These are phyloP conservation scores for Geotrichum candidum DNA, from an alignment of 1,139 yeast species.

Conservation along the genomic window DNA sequence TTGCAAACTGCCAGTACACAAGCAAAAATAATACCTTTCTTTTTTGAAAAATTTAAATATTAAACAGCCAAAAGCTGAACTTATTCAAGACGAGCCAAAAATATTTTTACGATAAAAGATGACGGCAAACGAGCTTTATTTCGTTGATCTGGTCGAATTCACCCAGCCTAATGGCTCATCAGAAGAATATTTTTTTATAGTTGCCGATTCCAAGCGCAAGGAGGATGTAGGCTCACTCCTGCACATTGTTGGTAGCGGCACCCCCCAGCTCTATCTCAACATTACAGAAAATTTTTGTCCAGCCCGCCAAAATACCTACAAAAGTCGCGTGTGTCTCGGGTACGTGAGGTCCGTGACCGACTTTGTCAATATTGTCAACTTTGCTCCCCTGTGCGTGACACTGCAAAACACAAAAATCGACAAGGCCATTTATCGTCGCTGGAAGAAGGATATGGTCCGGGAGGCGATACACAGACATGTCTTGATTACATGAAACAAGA, in stretches of 20 bases:
- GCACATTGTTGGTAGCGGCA: conserved; percentile 17
- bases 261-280: conserved; percentile 10
- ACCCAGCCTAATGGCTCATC: conserved; percentile 1
- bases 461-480: conserved; percentile 8
- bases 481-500: neutral
- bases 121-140: conserved; percentile 13
- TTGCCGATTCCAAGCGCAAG: conserved; percentile 2
- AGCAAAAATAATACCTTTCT: too few relatives aligned
- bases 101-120: neutral
- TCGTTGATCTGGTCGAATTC: conserved; percentile 11
- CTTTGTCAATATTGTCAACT: conserved; percentile 10
- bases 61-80: too few relatives aligned
- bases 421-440: conserved; percentile 14
- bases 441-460: conserved; percentile 16
- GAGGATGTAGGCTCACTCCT: conserved; percentile 14
- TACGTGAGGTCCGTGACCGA: conserved; percentile 8
- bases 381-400: conserved; percentile 16
- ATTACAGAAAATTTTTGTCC: conserved; percentile 14
- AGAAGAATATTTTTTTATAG: conserved; percentile 16
- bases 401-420: conserved; percentile 10
- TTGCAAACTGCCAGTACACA: too few relatives aligned
- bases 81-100: neutral
- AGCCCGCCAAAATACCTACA: neutral
- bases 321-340: conserved; percentile 12
- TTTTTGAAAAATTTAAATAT: too few relatives aligned